Conservation (phyloP, 2,329 filamentous ascomycete species). For the Dryadomyces sulphureus region DNA sequence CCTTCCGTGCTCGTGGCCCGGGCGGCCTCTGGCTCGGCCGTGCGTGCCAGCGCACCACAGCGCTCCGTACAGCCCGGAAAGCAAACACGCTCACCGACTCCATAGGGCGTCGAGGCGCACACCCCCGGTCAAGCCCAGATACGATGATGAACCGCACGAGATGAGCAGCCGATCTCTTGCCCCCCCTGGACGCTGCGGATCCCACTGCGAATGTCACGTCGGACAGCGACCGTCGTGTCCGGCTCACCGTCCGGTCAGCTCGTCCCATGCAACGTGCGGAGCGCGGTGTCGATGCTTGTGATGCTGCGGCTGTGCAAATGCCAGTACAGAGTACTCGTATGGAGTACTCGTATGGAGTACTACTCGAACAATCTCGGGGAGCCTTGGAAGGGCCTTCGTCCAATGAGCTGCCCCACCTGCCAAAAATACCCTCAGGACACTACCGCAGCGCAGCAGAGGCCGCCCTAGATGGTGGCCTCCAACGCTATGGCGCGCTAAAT, state of each 20-base stretch:
- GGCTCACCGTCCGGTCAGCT: neutral
- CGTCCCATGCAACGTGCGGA: too few species aligned
- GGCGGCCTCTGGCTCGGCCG: too few species aligned
- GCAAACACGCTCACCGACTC: neutral
- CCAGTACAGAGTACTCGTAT: too few species aligned
- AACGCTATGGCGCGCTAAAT: slow-evolving; percentile 9
- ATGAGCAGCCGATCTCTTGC: neutral
- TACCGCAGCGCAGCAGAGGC: neutral
- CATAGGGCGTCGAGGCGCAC: neutral
- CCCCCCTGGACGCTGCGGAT: neutral
- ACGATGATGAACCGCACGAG: neutral
- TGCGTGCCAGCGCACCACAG: too few species aligned
- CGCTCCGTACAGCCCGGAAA: neutral
- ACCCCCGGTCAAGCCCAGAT: neutral
- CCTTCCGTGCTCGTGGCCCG: too few species aligned
- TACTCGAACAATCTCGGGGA: too few species aligned
- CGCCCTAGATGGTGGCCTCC: neutral
- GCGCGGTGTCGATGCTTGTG: too few species aligned
- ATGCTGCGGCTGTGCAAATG: too few species aligned
- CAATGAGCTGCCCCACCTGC: neutral
- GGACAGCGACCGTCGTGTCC: neutral
- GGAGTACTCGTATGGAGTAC: neutral
- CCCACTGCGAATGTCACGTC: neutral
- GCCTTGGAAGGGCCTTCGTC: too few species aligned
- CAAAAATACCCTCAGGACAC: neutral